Conservation (phyloP, 192 early-diverging fungal genomes). For the Podila verticillata region DNA sequence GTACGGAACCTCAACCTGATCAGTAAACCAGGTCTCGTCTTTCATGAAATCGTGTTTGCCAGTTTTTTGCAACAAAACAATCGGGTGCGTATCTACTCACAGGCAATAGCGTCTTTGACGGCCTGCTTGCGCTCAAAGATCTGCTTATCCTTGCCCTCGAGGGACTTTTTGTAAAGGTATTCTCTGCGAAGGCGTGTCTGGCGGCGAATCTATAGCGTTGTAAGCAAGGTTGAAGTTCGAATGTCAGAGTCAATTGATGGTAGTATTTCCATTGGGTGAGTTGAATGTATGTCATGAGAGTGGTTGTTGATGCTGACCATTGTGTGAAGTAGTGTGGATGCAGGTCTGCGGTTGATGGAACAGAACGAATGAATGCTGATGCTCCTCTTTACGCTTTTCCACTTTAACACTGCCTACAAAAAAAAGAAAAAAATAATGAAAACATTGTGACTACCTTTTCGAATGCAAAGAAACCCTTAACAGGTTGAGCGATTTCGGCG, state of each 20-base stretch:
- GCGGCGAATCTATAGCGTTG: constrained; percentile 72
- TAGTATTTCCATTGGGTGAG: background rate
- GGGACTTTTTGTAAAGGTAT: constrained; percentile 96
- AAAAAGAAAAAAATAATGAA: constrained; percentile 32
- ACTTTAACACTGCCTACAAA: background rate
- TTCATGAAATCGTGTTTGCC: too few species aligned
- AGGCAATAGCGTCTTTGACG: constrained; percentile 89
- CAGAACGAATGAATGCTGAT: background rate
- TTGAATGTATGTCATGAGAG: background rate
- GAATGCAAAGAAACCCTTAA: constrained; percentile 9
- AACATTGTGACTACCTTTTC: constrained; percentile 21
- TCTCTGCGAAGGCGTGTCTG: constrained; percentile 91
- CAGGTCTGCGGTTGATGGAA: background rate
- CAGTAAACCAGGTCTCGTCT: too few species aligned
- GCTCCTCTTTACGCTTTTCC: background rate
- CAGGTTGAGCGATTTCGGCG: background rate
- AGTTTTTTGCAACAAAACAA: background rate
- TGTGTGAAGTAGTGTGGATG: background rate
- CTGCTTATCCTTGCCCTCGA: constrained; percentile 91
- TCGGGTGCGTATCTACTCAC: constrained; percentile 45
- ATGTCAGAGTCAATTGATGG: too few species aligned
- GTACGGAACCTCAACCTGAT: background rate
- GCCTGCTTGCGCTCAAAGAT: constrained; percentile 95
- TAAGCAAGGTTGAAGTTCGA: too few species aligned
- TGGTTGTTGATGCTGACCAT: background rate